Conservation (phyloP, 2,329 filamentous ascomycete species). For the Septoria linicola region DNA sequence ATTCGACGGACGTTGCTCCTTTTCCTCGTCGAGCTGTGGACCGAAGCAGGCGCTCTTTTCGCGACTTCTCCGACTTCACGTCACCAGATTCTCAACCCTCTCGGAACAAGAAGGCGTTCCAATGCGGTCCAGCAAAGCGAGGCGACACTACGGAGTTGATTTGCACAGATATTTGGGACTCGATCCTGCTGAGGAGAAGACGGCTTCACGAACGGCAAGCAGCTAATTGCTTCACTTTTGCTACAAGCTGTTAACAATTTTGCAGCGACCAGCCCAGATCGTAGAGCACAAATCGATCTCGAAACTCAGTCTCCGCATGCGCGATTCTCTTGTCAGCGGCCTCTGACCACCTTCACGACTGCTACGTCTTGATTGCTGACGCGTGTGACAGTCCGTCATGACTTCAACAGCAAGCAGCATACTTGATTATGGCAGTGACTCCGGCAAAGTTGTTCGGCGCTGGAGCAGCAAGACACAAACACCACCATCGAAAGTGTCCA, state of each 20-base stretch:
- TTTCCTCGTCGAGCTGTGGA: neutral
- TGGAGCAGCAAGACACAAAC: conserved; percentile 24
- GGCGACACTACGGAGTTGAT: conserved; percentile 26
- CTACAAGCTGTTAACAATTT: neutral
- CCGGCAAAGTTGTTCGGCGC: conserved; percentile 19
- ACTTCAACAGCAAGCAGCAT: conserved; percentile 19
- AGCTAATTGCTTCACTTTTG: conserved; percentile 1
- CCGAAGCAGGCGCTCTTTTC: neutral
- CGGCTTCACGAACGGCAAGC: neutral
- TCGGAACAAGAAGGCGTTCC: neutral
- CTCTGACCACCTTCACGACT: conserved; percentile 7
- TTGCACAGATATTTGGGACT: conserved; percentile 25
- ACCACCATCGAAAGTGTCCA: conserved; percentile 15
- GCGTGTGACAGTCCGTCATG: conserved; percentile 22
- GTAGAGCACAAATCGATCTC: neutral
- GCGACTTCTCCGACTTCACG: neutral
- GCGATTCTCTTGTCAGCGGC: conserved; percentile 19
- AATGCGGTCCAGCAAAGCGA: conserved; percentile 6
- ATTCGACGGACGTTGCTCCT: conserved; percentile 15
- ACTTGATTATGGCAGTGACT: conserved; percentile 19
- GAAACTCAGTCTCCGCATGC: conserved; percentile 2
- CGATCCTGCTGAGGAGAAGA: conserved; percentile 4
- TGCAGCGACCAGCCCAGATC: neutral
- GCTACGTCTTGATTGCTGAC: neutral
- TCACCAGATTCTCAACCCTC: neutral